phyloP scores from a whole-genome alignment of 257 asterid genomes.

The Nicotiana tabacum region DNA sequence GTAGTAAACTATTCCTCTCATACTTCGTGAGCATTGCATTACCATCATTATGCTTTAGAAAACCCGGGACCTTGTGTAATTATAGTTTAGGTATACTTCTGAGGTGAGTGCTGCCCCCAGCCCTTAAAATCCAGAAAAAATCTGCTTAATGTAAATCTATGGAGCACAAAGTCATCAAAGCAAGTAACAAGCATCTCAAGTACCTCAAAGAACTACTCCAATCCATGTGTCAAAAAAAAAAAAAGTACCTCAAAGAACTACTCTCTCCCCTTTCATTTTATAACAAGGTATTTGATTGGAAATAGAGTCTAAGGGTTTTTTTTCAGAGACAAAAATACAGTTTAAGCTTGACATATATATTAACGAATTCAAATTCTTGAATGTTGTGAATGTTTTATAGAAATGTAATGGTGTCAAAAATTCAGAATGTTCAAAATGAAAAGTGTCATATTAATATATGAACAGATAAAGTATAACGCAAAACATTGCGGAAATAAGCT shows the following conservation, averaged over 20 bases:
- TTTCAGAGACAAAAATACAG: too few species aligned
- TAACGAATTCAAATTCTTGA: neutral
- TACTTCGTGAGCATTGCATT: neutral
- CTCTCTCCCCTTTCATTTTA: neutral
- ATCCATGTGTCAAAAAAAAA: too few species aligned
- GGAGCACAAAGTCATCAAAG: slow-evolving; percentile 1
- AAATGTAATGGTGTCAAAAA: neutral
- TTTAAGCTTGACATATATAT: neutral
- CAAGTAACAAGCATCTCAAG: neutral
- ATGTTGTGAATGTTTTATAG: neutral
- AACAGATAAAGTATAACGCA: neutral
- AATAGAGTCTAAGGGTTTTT: too few species aligned
- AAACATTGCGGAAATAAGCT: neutral
- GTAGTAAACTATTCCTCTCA: neutral
- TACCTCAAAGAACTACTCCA: neutral
- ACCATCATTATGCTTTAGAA: neutral
- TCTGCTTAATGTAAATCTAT: neutral
- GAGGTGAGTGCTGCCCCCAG: neutral
- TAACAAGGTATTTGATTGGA: neutral
- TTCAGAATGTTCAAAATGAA: neutral
- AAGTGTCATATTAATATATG: neutral
- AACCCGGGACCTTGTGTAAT: neutral
- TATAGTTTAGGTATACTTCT: neutral
- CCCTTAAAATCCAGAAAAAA: neutral
- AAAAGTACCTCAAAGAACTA: neutral